Percentiles rank a stretch among this genome's conserved stretches.
Conservation (phyloP, 306 rosid genomes). For the Dalbergia cultrata region DNA sequence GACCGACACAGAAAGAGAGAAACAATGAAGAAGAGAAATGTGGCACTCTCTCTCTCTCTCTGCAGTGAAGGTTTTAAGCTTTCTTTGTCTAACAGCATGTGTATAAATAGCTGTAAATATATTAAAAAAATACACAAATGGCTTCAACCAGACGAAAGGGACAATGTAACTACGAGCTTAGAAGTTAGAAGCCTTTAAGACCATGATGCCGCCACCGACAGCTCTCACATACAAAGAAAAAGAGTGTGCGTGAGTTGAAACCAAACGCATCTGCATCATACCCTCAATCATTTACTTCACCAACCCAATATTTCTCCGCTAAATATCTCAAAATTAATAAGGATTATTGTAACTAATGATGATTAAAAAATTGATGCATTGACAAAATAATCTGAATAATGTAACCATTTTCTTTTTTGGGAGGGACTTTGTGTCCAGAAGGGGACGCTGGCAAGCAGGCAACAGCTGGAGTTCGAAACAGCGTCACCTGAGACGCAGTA, state of each 20-base stretch:
- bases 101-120: conserved; percentile 66
- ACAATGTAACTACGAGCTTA: conserved; percentile 55
- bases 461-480: conserved; percentile 48
- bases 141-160: conserved; percentile 66
- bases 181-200: background rate
- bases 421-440: background rate
- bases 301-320: conserved; percentile 29
- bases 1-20: conserved; percentile 52
- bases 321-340: background rate
- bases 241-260: conserved; percentile 3
- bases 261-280: conserved; percentile 41
- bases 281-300: conserved; percentile 44
- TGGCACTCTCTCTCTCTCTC: background rate
- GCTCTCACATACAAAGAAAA: background rate
- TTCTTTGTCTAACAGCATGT: conserved; percentile 18
- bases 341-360: background rate
- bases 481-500: background rate
- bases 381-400: too few species aligned
- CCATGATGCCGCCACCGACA: conserved; percentile 72
- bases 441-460: conserved; percentile 22
- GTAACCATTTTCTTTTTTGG: background rate
- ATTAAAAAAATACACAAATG: conserved; percentile 40
- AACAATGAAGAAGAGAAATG: background rate
- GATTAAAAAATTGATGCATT: too few species aligned
- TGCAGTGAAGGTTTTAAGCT: conserved; percentile 31